phyloP scores from a whole-genome alignment of 2,329 filamentous ascomycete genomes.

The Pseudocercospora crystallina region DNA sequence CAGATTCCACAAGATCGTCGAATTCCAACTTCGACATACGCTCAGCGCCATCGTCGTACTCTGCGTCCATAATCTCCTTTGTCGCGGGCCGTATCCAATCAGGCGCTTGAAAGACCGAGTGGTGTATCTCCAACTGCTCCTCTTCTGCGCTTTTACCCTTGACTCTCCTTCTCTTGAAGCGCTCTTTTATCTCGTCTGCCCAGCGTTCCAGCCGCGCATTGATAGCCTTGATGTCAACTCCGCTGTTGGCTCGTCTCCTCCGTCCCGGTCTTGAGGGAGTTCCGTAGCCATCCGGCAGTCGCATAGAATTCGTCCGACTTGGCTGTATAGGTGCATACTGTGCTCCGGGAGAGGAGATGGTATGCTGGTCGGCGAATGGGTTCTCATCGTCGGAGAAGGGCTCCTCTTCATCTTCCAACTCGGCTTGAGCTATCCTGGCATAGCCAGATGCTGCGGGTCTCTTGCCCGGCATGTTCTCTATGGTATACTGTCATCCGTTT shows the following conservation, averaged over 20 bases:
- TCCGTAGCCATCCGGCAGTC: conserved; percentile 35
- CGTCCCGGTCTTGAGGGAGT: conserved; percentile 40
- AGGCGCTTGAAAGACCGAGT: conserved; percentile 93
- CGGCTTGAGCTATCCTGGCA: conserved; percentile 53
- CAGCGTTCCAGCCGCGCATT: conserved; percentile 92
- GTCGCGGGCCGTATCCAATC: conserved; percentile 81
- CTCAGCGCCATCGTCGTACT: conserved; percentile 47
- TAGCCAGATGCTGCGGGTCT: conserved; percentile 51
- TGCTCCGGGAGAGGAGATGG: conserved; percentile 35
- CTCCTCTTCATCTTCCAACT: conserved; percentile 47
- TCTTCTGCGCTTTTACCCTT: conserved; percentile 75
- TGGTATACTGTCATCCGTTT: too few relatives aligned
- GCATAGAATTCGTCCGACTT: conserved; percentile 45
- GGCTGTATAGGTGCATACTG: conserved; percentile 51
- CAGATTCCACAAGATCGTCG: conserved; percentile 83
- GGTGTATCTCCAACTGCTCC: conserved; percentile 89
- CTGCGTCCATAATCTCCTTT: conserved; percentile 66
- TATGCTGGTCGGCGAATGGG: conserved; percentile 27
- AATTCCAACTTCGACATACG: conserved; percentile 78
- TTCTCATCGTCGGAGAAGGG: conserved; percentile 43
- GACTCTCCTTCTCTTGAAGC: conserved; percentile 83
- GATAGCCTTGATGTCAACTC: conserved; percentile 96
- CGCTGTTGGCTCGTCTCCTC: conserved; percentile 71
- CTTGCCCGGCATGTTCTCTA: conserved; percentile 30
- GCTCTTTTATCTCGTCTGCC: conserved; percentile 96